A percentile compares a stretch with the other conserved stretches of the same genome.
These are phyloP conservation scores for Rhodotorula diobovata DNA, from an alignment of 768 basidiomycete genomes.

Conservation along the genomic window DNA sequence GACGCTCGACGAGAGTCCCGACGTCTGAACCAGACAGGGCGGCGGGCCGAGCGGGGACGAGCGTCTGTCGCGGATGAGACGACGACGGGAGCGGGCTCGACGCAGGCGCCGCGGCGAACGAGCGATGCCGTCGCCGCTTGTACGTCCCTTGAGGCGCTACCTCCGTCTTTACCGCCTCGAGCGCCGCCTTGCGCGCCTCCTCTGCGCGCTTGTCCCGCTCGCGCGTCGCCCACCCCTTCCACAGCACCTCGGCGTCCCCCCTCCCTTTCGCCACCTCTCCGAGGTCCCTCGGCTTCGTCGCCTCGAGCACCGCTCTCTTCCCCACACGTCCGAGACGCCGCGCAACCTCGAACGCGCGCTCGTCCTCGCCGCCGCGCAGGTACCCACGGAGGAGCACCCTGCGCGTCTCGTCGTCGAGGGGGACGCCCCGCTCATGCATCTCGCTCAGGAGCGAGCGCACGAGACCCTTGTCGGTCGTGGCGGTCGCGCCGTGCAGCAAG, in stretches of 20 bases:
- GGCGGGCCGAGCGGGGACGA: not conserved
- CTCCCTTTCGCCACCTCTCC: not conserved
- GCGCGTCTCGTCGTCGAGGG: not conserved
- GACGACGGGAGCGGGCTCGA: not conserved
- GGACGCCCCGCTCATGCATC: conserved; percentile 1
- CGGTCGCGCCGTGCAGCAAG: conserved; percentile 10
- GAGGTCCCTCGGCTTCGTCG: not conserved
- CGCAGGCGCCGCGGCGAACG: not conserved
- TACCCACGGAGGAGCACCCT: conserved; percentile 6
- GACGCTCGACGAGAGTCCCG: conserved; percentile 11
- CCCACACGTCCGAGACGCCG: not conserved
- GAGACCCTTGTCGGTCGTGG: not conserved
- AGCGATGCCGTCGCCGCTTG: not conserved
- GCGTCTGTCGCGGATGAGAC: not conserved
- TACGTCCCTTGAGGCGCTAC: not conserved
- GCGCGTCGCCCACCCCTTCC: conserved; percentile 7
- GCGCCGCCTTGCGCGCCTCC: not conserved
- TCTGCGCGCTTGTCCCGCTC: too few relatives aligned
- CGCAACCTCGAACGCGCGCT: conserved; percentile 5
- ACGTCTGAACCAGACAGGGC: conserved; percentile 5
- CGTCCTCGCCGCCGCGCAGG: conserved; percentile 3
- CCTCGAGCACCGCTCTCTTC: not conserved
- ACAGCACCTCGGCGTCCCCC: not conserved
- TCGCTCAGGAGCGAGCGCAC: conserved; percentile 17
- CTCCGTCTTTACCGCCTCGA: not conserved